Conservation (phyloP, 108 stramenopile species). For the Discostella pseudostelligera region DNA sequence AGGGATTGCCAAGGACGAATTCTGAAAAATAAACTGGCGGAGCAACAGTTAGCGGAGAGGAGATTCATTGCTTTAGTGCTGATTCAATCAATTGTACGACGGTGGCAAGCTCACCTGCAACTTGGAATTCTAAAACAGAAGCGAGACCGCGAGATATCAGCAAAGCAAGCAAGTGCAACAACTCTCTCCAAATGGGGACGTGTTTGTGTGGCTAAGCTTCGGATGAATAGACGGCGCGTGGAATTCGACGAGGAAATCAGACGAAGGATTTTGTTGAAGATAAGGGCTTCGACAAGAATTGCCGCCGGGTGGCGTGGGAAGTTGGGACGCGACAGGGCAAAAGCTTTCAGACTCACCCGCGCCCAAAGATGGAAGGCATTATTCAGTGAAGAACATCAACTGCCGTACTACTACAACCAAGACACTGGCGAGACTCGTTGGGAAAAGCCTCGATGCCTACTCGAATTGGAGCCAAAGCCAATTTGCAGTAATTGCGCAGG, state of each 20-base stretch:
- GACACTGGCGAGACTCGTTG: constrained; percentile 81
- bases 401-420: constrained; percentile 76
- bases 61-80: constrained; percentile 4
- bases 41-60: constrained; percentile 5
- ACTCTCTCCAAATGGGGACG: constrained; percentile 26
- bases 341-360: constrained; percentile 19
- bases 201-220: constrained; percentile 22
- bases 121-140: constrained; percentile 2
- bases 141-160: constrained; percentile 8
- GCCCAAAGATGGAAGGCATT: constrained; percentile 68
- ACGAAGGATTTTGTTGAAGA: constrained; percentile 14
- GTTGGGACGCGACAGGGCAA: constrained; percentile 33
- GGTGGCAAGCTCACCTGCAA: constrained; percentile 12
- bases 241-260: constrained; percentile 36
- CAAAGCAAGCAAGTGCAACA: constrained; percentile 21
- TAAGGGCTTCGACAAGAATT: constrained; percentile 43
- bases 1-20: constrained; percentile 13
- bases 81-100: constrained; percentile 21
- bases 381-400: constrained; percentile 43
- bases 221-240: constrained; percentile 9
- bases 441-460: constrained; percentile 75
- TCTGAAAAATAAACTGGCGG: constrained; percentile 5
- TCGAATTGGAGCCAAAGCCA: constrained; percentile 75
- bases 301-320: constrained; percentile 45
- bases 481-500: constrained; percentile 68